Base-by-base conservation (phyloP, 768 basidiomycete genomes). In the Xerocomus brunneocitrinus region DNA sequence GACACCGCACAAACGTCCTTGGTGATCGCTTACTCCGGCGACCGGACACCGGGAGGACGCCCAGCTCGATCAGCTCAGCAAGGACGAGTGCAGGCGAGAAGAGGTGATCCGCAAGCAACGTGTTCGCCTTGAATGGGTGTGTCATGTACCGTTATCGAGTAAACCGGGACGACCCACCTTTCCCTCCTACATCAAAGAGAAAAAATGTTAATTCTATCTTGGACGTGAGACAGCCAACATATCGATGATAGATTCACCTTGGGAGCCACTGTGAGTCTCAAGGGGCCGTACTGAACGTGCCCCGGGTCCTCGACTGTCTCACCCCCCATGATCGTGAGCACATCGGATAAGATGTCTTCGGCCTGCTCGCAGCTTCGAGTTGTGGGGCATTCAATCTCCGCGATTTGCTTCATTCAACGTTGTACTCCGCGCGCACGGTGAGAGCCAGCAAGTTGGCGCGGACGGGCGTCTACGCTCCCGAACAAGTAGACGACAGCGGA, bases 71-170 rank as follows among this genome's bases (percentile, higher is more conserved):
- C 27, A 76, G 71, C 62, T 89, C 84, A 3, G 83, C 82, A 16
- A 89, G 73, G 51, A 83, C 76, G 8, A 89, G 73, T 8, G 80
- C 78, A 14, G 84, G 86, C 36, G 83, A 88, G 64, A 88, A 89
- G 3, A 88, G 72, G 56, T 85, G 84, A 67, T 89, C 85, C 46
- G 85, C 87, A 22, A 89, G 73, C 9, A 87, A 74, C 13, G 84
- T 85, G 55, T 81, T 86, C 28, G 85, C 83, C 85, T 87, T 65
- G 40, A 12, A 14, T 3, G 38, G 27, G 40, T 40, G 39, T 16
- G 12, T 38, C 38, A 32, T 9, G 30, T 22, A 6, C 45, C 22
- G 43, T 39, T 19, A 67, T 56, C 25, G 39, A 53, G 52, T 8
- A 4, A 10, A 36, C 32, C 16, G 54, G 30, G 16, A 46, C 39